Percentiles rank a stretch among this genome's conserved stretches.
Evolutionary conservation across 306 rosid genomes (phyloP).

Genomic region (Echinosophora koreensis): DNA sequence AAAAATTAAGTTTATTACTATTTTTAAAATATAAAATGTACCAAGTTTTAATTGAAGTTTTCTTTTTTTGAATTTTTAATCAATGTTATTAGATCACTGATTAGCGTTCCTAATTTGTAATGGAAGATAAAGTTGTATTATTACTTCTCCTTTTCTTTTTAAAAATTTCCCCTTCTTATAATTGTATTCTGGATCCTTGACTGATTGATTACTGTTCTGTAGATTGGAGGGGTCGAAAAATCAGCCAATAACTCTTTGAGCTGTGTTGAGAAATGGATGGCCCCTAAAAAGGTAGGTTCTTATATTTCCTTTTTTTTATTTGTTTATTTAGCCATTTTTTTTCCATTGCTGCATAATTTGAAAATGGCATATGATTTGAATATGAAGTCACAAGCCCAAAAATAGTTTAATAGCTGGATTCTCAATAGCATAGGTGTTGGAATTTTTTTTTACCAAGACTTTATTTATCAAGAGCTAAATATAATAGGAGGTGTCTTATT

Average conservation of each 20-base stretch:
- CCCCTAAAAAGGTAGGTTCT: slow-evolving; percentile 63
- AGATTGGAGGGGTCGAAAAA: slow-evolving; percentile 80
- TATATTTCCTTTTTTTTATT: neutral
- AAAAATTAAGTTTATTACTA: too few relatives aligned
- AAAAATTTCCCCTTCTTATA: neutral
- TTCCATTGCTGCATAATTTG: neutral
- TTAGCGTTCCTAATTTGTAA: too few relatives aligned
- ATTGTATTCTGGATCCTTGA: slow-evolving; percentile 9
- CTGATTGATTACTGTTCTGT: slow-evolving; percentile 14
- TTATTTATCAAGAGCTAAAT: neutral
- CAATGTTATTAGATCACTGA: too few relatives aligned
- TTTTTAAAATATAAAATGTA: too few relatives aligned
- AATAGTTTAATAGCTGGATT: neutral
- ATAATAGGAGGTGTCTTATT: too few relatives aligned
- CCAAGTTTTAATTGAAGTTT: too few relatives aligned
- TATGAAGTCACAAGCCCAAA: neutral
- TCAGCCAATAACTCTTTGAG: slow-evolving; percentile 56
- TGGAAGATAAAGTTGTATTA: too few relatives aligned
- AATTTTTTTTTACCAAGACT: neutral
- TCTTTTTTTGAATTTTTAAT: too few relatives aligned
- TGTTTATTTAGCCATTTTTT: neutral
- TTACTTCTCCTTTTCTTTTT: neutral
- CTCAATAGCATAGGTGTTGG: neutral
- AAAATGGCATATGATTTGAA: neutral
- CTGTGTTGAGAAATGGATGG: slow-evolving; percentile 77